Conservation (phyloP, 768 basidiomycete species). For the Kwoniella sp. region DNA sequence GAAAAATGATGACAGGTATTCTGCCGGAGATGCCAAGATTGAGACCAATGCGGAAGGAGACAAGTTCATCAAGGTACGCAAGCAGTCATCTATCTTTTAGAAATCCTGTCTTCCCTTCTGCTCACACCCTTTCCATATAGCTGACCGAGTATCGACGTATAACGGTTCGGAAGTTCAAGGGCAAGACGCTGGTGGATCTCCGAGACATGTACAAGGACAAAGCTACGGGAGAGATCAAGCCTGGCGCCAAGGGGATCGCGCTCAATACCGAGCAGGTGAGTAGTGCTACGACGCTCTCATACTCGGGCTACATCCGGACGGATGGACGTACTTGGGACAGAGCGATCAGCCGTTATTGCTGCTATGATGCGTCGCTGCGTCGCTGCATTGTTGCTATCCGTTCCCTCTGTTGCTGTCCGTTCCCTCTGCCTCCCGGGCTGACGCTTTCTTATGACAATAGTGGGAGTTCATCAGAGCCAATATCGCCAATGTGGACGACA, state of each 20-base stretch:
- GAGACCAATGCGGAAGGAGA: slow-evolving; percentile 30
- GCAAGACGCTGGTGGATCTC: slow-evolving; percentile 49
- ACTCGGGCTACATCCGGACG: too few relatives aligned
- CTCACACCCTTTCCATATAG: slow-evolving; percentile 15
- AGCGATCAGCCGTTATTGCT: not conserved
- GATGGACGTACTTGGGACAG: not conserved
- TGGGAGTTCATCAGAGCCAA: slow-evolving; percentile 39
- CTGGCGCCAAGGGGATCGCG: slow-evolving; percentile 50
- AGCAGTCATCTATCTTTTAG: not conserved
- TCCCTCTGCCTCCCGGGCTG: not conserved
- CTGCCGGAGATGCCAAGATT: slow-evolving; percentile 2
- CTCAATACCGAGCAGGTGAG: slow-evolving; percentile 49
- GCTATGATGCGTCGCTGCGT: not conserved
- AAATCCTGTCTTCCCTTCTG: not conserved
- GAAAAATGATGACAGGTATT: not conserved
- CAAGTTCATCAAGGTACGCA: slow-evolving; percentile 31
- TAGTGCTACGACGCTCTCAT: too few relatives aligned
- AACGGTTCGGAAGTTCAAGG: slow-evolving; percentile 49
- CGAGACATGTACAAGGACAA: slow-evolving; percentile 56
- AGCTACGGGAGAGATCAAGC: slow-evolving; percentile 47
- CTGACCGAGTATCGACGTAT: slow-evolving; percentile 43
- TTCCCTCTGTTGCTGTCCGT: not conserved
- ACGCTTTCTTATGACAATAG: slow-evolving; percentile 10
- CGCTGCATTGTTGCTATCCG: not conserved
- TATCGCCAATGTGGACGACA: slow-evolving; percentile 35